These are phyloP conservation scores for Isabelozyma rhagii DNA, from an alignment of 805 yeast species.

Conservation along the genomic window DNA sequence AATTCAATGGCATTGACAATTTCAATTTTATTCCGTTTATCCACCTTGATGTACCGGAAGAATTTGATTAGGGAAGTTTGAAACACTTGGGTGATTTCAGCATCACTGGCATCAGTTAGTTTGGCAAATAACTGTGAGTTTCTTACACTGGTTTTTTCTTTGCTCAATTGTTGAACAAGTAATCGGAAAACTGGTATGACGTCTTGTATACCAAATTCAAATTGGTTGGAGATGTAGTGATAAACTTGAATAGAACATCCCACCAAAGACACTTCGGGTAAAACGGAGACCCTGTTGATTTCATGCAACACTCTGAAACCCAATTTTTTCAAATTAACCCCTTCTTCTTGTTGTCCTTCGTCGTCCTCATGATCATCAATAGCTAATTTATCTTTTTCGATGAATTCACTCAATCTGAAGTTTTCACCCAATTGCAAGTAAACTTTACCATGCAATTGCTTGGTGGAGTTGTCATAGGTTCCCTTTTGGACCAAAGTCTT, in stretches of 20 bases:
- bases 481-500: slow-evolving; percentile 3
- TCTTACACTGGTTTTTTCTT: slow-evolving; percentile 16
- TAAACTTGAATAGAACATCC: slow-evolving; percentile 44
- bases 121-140: slow-evolving; percentile 19
- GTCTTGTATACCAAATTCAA: slow-evolving; percentile 15
- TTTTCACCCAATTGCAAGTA: slow-evolving; percentile 32
- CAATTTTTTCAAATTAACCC: slow-evolving; percentile 41
- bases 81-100: slow-evolving; percentile 20
- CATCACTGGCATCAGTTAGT: slow-evolving; percentile 14
- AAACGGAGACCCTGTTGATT: slow-evolving; percentile 45
- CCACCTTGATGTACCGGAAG: slow-evolving; percentile 21
- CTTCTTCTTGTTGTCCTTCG: slow-evolving; percentile 6
- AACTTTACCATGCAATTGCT: slow-evolving; percentile 32
- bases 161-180: slow-evolving; percentile 15
- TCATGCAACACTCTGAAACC: slow-evolving; percentile 55
- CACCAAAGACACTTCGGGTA: slow-evolving; percentile 54
- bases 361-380: slow-evolving; percentile 6
- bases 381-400: slow-evolving; percentile 11
- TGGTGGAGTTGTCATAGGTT: slow-evolving; percentile 6
- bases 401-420: slow-evolving; percentile 27
- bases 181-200: slow-evolving; percentile 29
- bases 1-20: slow-evolving; percentile 52
- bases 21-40: slow-evolving; percentile 16
- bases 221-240: slow-evolving; percentile 17
- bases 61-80: slow-evolving; percentile 24